phyloP scores from a whole-genome alignment of 148 eudicot species.

The Camellia lanceoleosa region DNA sequence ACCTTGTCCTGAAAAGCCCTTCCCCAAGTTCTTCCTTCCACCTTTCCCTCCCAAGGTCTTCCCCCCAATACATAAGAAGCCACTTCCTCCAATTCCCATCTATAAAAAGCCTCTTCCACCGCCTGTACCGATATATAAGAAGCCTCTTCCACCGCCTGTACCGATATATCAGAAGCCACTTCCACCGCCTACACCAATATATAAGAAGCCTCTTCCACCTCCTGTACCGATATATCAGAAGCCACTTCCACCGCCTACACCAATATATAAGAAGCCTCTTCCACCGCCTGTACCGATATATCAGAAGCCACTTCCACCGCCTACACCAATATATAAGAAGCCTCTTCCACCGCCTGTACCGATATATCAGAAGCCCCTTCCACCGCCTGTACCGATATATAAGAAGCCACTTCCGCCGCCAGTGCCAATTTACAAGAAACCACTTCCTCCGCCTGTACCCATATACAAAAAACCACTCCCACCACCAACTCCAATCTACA shows the following conservation, averaged over 20 bases:
- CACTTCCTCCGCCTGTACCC: no score
- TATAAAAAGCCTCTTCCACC: not conserved
- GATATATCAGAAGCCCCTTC: no score
- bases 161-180: conserved; percentile 5
- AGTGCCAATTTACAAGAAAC: not conserved
- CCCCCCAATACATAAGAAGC: not conserved
- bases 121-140: not conserved
- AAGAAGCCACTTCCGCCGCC: not conserved
- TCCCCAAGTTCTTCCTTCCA: conserved; percentile 20
- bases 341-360: no score
- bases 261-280: not conserved
- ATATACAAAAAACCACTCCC: not conserved
- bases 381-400: no score
- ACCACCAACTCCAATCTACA: not conserved
- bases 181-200: not conserved
- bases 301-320: not conserved
- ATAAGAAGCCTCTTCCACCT: not conserved
- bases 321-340: no score
- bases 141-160: conserved; percentile 4
- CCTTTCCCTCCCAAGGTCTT: conserved; percentile 11
- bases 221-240: not conserved
- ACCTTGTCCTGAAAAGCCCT: conserved; percentile 19
- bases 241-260: not conserved
- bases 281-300: not conserved
- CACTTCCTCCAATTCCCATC: not conserved